Conservation (phyloP, 2,329 filamentous ascomycete species). For the Camptophora hylomeconis region DNA sequence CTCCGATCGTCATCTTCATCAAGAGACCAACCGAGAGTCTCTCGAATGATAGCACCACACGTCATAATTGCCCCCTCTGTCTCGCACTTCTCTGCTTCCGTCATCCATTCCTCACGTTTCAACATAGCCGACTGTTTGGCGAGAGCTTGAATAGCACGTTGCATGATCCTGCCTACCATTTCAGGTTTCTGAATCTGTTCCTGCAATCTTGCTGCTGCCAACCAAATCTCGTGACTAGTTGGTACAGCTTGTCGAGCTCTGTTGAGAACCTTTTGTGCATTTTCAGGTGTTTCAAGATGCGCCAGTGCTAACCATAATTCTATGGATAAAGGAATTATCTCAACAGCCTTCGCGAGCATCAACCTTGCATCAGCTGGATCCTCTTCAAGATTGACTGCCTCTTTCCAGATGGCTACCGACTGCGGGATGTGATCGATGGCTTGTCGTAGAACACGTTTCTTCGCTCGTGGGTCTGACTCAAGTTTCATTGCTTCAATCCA, state of each 20-base stretch:
- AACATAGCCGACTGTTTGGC: constrained; percentile 91
- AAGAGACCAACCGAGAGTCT: constrained; percentile 83
- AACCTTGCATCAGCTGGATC: constrained; percentile 76
- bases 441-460: constrained; percentile 84
- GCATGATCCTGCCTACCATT: constrained; percentile 88
- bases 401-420: constrained; percentile 95
- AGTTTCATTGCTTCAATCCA: constrained; percentile 96
- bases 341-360: constrained; percentile 84
- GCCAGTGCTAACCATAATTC: constrained; percentile 93
- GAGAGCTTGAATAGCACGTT: constrained; percentile 76
- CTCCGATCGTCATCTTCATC: constrained; percentile 96
- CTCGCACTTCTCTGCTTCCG: constrained; percentile 87
- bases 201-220: constrained; percentile 80
- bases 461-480: constrained; percentile 67
- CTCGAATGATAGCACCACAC: constrained; percentile 76
- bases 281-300: constrained; percentile 74
- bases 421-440: constrained; percentile 87
- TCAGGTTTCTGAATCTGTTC: constrained; percentile 72
- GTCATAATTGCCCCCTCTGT: constrained; percentile 78
- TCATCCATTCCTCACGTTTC: constrained; percentile 93
- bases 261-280: constrained; percentile 90
- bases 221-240: constrained; percentile 91
- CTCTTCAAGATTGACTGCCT: constrained; percentile 89
- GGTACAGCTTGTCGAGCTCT: constrained; percentile 87
- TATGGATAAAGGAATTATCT: constrained; percentile 84